Conservation (phyloP, 1,284 basidiomycete species). For the Boletellus deceptivus region DNA sequence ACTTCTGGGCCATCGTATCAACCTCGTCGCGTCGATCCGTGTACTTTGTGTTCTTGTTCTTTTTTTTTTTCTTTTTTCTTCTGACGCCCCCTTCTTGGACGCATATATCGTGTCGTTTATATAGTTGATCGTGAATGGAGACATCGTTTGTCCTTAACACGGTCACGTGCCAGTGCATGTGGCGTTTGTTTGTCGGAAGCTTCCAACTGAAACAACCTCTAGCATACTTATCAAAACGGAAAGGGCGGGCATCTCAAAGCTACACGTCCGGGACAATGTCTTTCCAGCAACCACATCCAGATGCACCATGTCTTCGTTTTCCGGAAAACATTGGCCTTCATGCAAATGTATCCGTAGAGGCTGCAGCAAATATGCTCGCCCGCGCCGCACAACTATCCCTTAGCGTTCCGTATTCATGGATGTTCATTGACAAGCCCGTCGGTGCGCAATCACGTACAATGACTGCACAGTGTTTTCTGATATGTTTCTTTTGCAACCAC, state of each 20-base stretch:
- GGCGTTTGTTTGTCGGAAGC: conserved; percentile 27
- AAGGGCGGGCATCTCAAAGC: neutral
- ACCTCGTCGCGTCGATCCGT: too few relatives aligned
- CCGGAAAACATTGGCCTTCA: conserved; percentile 63
- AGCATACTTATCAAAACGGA: conserved; percentile 10
- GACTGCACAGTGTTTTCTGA: too few relatives aligned
- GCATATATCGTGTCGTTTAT: too few relatives aligned
- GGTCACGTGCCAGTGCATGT: conserved; percentile 16
- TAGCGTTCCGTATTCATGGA: conserved; percentile 62
- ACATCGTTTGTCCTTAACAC: too few relatives aligned
- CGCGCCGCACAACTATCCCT: conserved; percentile 55
- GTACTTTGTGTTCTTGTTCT: too few relatives aligned
- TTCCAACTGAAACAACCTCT: conserved; percentile 32
- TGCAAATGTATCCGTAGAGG: conserved; percentile 52
- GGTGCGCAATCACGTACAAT: conserved; percentile 41
- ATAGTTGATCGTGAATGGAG: too few relatives aligned
- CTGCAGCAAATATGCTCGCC: conserved; percentile 56
- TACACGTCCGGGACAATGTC: conserved; percentile 19
- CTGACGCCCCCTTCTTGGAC: too few relatives aligned
- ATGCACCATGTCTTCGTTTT: conserved; percentile 60
- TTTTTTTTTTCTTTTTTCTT: too few relatives aligned
- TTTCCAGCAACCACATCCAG: conserved; percentile 44
- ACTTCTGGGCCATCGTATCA: neutral
- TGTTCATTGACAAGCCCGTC: conserved; percentile 68
- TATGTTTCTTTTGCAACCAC: neutral